Evolutionary conservation across 73 alveolate genomes (phyloP), one percentile per base, ranked within the genome.

Genomic region (Urostyla sp.): DNA sequence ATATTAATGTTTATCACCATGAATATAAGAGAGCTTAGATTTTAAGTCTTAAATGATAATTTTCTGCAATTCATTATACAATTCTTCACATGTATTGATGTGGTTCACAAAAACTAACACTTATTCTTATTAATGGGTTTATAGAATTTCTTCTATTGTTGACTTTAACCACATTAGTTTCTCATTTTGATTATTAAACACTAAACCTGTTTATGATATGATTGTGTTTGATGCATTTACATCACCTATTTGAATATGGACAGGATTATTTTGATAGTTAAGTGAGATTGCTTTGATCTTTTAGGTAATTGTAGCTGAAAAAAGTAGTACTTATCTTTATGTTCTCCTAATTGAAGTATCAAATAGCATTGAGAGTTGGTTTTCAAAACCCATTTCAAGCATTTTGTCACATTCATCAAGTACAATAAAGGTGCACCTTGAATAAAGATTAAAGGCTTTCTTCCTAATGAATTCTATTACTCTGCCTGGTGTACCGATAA

Each of bases 331-430:
- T 82, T 94, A 95, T 46, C 94, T 79, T 83, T 72, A 58, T 5
- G 84, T 87, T 52, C 87, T 58, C 63, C 76, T 89, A 43, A 89
- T 57, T 26, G n/a, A n/a, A n/a, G n/a, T n/a, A n/a, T 83, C 74
- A n/a, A 95, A 52, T 1, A 94, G 91, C n/a, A 94, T 80, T 50
- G 94, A 84, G 38, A 94, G 69, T 82, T 96, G 90, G 18, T 88
- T 87, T 58, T 94, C 97, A 86, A 96, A 96, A 16, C 98, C 98
- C 92, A 94, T 85, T 54, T 89, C 89, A 57, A 96, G 85, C 99
- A 96, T 94, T 72, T 88, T 53, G 72, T 96, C 99, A 34, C 98
- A 98, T 81, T 96, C 99, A 87, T 96, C 99, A 18, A 96, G 73
- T 20, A 96, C 98, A 46, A 96, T 77, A 72, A 76, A 91, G 0